Evolutionary conservation across 1,139 yeast species (phyloP).

Genomic region (Fermentozyma sake): DNA sequence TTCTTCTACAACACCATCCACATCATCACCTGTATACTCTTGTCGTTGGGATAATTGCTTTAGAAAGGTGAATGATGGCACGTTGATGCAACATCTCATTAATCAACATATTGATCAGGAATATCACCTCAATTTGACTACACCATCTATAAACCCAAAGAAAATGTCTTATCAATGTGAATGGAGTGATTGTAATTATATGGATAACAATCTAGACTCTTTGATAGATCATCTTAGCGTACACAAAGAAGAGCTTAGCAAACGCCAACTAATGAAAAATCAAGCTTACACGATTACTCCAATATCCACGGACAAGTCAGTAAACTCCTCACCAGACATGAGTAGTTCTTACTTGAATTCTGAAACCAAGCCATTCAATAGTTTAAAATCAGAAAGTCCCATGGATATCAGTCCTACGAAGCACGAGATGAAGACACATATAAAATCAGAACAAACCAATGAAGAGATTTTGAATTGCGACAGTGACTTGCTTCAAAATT

Average conservation of each 20-base stretch:
- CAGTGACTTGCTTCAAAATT: too few relatives aligned
- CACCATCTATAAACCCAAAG: constrained; percentile 9
- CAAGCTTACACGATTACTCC: constrained; percentile 7
- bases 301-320: constrained; percentile 9
- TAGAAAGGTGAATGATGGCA: constrained; percentile 35
- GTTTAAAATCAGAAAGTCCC: constrained; percentile 1
- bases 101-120: constrained; percentile 49
- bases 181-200: constrained; percentile 67
- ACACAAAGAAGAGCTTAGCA: constrained; percentile 21
- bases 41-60: constrained; percentile 62
- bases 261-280: constrained; percentile 17
- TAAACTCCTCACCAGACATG: background rate
- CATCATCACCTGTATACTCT: constrained; percentile 10
- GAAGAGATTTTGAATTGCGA: too few relatives aligned
- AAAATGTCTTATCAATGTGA: constrained; percentile 48
- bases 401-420: too few relatives aligned
- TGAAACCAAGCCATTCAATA: too few relatives aligned
- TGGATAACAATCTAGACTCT: constrained; percentile 46
- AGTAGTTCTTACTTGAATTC: too few relatives aligned
- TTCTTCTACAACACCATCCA: background rate
- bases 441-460: too few relatives aligned
- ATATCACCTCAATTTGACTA: constrained; percentile 6
- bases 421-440: too few relatives aligned
- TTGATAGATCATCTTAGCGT: constrained; percentile 59
- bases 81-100: constrained; percentile 53